Percentiles rank a stretch among this genome's conserved stretches.
These are phyloP conservation scores for Cladosporium sp. DNA, from an alignment of 2,329 filamentous ascomycete species.

Conservation along the genomic window DNA sequence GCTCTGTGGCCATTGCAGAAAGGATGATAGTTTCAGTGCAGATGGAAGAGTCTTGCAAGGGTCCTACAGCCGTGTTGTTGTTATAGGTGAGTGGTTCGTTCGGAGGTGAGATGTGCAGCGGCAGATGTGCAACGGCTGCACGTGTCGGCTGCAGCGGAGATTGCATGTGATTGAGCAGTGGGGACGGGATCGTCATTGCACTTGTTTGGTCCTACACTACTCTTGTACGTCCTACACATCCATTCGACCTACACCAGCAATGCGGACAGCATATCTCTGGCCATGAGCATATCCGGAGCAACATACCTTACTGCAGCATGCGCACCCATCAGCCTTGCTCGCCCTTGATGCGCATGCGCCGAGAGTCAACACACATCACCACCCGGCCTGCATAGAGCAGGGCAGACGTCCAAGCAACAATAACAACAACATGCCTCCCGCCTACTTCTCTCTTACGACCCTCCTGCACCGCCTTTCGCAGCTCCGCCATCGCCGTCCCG, in stretches of 20 bases:
- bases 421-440: conserved; percentile 11
- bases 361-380: neutral
- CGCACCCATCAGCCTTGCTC: neutral
- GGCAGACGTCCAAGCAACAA: neutral
- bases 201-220: too few species aligned
- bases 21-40: too few species aligned
- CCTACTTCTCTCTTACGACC: conserved; percentile 13
- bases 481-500: conserved; percentile 10
- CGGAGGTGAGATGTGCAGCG: too few species aligned
- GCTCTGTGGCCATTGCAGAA: too few species aligned
- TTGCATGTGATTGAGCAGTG: neutral
- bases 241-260: too few species aligned
- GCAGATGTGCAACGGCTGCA: too few species aligned
- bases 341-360: conserved; percentile 5
- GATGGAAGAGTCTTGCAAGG: too few species aligned
- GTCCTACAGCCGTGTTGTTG: too few species aligned
- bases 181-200: neutral
- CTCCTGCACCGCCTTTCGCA: conserved; percentile 14
- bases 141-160: neutral
- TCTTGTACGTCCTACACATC: too few species aligned
- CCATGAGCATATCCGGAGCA: neutral
- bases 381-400: neutral
- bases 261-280: neutral
- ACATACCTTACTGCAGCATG: conserved; percentile 5
- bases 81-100: too few species aligned